A percentile compares a stretch with the other conserved stretches of the same genome.
Conservation (phyloP, 2,329 filamentous ascomycete species). For the Gaeumannomyces sp. region DNA sequence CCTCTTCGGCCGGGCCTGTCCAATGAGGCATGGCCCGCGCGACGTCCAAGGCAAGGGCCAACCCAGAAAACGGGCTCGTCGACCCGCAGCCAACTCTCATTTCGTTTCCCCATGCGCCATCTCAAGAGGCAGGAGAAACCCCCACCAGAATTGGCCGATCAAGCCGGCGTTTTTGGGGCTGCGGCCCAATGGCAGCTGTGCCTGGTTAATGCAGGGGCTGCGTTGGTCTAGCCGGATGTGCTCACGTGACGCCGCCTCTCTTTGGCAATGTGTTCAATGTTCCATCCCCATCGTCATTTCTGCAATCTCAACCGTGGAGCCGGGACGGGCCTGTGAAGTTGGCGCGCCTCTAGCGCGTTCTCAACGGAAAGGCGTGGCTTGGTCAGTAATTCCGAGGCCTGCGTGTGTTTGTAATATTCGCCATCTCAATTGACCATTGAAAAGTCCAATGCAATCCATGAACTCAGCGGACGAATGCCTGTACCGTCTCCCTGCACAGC, state of each 20-base stretch:
- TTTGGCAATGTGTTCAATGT: background rate
- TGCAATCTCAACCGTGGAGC: conserved; percentile 1
- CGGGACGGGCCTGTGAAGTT: background rate
- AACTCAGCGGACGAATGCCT: background rate
- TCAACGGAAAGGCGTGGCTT: background rate
- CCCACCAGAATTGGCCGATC: background rate
- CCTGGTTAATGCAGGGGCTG: background rate
- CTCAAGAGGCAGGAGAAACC: background rate
- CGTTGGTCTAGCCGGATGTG: background rate
- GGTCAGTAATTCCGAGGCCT: background rate
- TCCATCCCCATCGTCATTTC: background rate
- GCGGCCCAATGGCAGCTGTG: background rate
- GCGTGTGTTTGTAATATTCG: background rate
- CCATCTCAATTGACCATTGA: background rate
- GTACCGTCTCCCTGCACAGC: no score
- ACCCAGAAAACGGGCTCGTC: background rate
- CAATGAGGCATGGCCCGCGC: background rate
- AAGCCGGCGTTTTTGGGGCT: background rate
- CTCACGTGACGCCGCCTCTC: background rate
- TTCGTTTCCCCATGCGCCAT: background rate
- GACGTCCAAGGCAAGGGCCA: background rate
- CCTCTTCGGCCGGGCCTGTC: background rate
- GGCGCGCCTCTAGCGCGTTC: background rate
- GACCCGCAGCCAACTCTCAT: background rate
- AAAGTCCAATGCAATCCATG: background rate